Conservation (phyloP, 306 rosid genomes). For the Styphnolobium japonicum region DNA sequence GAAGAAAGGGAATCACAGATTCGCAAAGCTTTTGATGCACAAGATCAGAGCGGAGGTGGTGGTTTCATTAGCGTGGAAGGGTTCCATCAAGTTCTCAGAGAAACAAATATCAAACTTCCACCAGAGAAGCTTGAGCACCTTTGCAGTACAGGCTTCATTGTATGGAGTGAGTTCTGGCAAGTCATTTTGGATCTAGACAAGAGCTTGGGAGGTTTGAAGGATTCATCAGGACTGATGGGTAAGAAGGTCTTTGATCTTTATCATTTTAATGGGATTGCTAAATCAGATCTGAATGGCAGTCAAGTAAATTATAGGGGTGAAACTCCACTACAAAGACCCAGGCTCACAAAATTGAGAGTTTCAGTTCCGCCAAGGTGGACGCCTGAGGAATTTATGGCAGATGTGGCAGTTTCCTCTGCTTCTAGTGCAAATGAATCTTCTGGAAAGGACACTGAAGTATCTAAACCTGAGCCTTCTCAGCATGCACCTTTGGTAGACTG, state of each 20-base stretch:
- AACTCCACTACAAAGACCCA: slow-evolving; percentile 71
- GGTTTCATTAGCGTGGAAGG: slow-evolving; percentile 86
- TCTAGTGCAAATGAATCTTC: slow-evolving; percentile 46
- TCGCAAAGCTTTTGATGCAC: slow-evolving; percentile 80
- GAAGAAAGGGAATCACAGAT: slow-evolving; percentile 82
- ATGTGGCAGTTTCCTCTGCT: slow-evolving; percentile 55
- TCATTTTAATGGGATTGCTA: slow-evolving; percentile 91
- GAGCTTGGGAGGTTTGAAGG: slow-evolving; percentile 78
- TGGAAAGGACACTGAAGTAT: slow-evolving; percentile 49
- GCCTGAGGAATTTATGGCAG: slow-evolving; percentile 85
- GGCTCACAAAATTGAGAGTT: slow-evolving; percentile 76
- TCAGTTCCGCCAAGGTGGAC: slow-evolving; percentile 93
- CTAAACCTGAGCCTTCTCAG: slow-evolving; percentile 71
- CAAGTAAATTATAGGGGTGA: slow-evolving; percentile 54
- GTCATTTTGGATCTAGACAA: slow-evolving; percentile 77
- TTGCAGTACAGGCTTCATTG: slow-evolving; percentile 74
- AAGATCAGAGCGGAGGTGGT: slow-evolving; percentile 91
- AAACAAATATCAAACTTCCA: slow-evolving; percentile 54
- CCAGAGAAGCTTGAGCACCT: slow-evolving; percentile 71
- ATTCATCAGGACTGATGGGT: slow-evolving; percentile 85
- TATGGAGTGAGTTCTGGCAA: slow-evolving; percentile 96
- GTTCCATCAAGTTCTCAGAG: slow-evolving; percentile 71
- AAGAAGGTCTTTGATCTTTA: slow-evolving; percentile 76
- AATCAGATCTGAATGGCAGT: slow-evolving; percentile 77
- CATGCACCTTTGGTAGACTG: slow-evolving; percentile 93